Percentiles rank a stretch among this genome's conserved stretches.
These are phyloP conservation scores for Pythium monospermum DNA, from an alignment of 352 stramenopile genomes.

Conservation along the genomic window DNA sequence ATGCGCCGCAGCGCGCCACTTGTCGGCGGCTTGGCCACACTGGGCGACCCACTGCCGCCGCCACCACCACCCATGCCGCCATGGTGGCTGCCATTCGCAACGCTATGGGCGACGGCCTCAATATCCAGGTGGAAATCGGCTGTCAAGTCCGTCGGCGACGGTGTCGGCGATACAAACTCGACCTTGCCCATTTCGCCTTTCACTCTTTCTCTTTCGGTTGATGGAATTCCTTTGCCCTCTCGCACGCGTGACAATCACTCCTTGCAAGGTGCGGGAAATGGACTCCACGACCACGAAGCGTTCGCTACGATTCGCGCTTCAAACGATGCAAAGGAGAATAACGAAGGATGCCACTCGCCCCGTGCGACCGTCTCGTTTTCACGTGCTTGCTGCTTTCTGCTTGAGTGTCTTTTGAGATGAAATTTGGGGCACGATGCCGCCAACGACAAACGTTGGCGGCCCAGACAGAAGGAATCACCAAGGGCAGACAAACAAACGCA, in stretches of 20 bases:
- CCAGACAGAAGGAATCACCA: too few relatives aligned
- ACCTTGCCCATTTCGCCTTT: slow-evolving; percentile 40
- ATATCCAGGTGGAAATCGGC: slow-evolving; percentile 64
- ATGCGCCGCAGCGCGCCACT: slow-evolving; percentile 43
- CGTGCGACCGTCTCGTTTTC: too few relatives aligned
- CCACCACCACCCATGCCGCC: not conserved
- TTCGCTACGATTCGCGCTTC: too few relatives aligned
- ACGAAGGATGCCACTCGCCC: too few relatives aligned
- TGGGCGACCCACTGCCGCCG: slow-evolving; percentile 2
- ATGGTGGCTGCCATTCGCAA: slow-evolving; percentile 6
- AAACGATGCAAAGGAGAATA: too few relatives aligned
- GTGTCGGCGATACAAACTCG: slow-evolving; percentile 41
- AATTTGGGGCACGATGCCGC: too few relatives aligned
- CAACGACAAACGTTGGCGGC: too few relatives aligned
- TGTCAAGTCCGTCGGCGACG: slow-evolving; percentile 53
- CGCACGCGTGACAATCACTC: slow-evolving; percentile 15
- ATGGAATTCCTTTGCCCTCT: not conserved
- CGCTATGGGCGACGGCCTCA: slow-evolving; percentile 25
- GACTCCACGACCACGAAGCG: too few relatives aligned
- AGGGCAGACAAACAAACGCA: too few relatives aligned
- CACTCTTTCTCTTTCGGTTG: not conserved
- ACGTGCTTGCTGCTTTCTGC: too few relatives aligned
- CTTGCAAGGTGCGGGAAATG: too few relatives aligned
- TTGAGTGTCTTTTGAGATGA: too few relatives aligned
- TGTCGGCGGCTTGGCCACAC: slow-evolving; percentile 10